These are phyloP conservation scores for Allium sativum DNA, from an alignment of 106 monocot genomes.

Conservation along the genomic window DNA sequence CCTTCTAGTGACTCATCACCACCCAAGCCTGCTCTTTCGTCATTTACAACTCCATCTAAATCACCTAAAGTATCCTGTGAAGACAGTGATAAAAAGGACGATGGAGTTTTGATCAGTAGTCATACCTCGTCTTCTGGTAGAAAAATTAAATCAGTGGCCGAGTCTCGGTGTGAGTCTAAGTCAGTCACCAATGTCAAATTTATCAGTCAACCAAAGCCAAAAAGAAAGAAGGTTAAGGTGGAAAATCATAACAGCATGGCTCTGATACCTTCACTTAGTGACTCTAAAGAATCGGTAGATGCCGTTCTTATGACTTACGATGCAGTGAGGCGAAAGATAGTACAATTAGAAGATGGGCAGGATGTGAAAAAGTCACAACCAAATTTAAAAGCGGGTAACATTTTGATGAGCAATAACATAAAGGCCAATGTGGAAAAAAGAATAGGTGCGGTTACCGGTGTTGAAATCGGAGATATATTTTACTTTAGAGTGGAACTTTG, in stretches of 20 bases:
- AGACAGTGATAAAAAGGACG: constrained; percentile 4
- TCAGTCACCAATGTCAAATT: too few relatives aligned
- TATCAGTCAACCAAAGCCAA: too few relatives aligned
- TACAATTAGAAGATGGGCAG: constrained; percentile 48
- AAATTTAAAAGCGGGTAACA: constrained; percentile 39
- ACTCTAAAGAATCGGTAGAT: constrained; percentile 41
- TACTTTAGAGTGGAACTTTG: constrained; percentile 74
- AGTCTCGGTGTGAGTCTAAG: too few relatives aligned
- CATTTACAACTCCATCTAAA: constrained; percentile 8
- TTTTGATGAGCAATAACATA: constrained; percentile 48
- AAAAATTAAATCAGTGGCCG: neutral
- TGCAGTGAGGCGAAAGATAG: constrained; percentile 42
- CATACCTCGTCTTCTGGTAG: constrained; percentile 14
- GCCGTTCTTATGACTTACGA: constrained; percentile 54
- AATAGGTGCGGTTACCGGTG: constrained; percentile 50
- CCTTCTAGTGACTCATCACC: neutral
- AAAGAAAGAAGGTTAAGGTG: constrained; percentile 7
- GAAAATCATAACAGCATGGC: constrained; percentile 6
- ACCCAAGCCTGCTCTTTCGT: neutral
- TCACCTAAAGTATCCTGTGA: neutral
- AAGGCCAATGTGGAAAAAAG: constrained; percentile 38
- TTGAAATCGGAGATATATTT: constrained; percentile 77
- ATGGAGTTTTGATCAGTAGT: too few relatives aligned
- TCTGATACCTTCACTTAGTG: constrained; percentile 24
- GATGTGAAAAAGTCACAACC: constrained; percentile 24